These are phyloP conservation scores for Hypoxylon trugodes DNA, from an alignment of 495 filamentous ascomycete genomes.

Conservation along the genomic window DNA sequence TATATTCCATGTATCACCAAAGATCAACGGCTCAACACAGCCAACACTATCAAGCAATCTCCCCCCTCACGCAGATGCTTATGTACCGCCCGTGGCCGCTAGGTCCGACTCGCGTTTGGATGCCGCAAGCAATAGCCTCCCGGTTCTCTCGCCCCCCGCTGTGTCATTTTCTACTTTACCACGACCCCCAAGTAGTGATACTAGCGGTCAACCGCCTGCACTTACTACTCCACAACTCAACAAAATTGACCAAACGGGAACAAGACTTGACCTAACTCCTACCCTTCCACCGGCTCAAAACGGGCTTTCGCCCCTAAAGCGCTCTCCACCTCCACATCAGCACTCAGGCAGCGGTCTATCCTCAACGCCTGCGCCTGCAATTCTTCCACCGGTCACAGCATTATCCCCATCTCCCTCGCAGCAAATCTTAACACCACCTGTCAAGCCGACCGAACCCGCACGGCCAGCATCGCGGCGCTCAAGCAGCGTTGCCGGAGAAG, in stretches of 20 bases:
- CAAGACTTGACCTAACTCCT: constrained; percentile 39
- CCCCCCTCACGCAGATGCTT: constrained; percentile 35
- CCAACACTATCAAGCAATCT: constrained; percentile 38
- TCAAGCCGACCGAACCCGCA: constrained; percentile 55
- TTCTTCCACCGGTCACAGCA: constrained; percentile 61
- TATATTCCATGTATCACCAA: constrained; percentile 39
- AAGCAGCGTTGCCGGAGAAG: constrained; percentile 14
- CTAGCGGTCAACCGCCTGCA: constrained; percentile 11
- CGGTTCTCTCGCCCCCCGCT: constrained; percentile 32
- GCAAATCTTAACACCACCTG: constrained; percentile 58
- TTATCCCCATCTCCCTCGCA: constrained; percentile 61
- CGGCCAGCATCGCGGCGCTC: constrained; percentile 31
- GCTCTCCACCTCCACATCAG: constrained; percentile 58
- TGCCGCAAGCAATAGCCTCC: constrained; percentile 29
- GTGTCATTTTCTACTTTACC: constrained; percentile 21
- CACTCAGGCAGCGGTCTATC: constrained; percentile 34
- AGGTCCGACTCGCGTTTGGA: constrained; percentile 37
- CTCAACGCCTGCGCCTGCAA: constrained; percentile 46
- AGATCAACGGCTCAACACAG: constrained; percentile 36
- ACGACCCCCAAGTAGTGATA: constrained; percentile 29
- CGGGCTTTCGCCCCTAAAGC: constrained; percentile 81
- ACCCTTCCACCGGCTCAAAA: constrained; percentile 64
- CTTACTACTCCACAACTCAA: constrained; percentile 44
- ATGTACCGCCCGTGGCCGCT: constrained; percentile 24
- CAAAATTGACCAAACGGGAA: constrained; percentile 23